A percentile compares a stretch with the other conserved stretches of the same genome.
Evolutionary conservation across 1,284 basidiomycete genomes (phyloP).

Genomic region (Afroboletus lepidellus): DNA sequence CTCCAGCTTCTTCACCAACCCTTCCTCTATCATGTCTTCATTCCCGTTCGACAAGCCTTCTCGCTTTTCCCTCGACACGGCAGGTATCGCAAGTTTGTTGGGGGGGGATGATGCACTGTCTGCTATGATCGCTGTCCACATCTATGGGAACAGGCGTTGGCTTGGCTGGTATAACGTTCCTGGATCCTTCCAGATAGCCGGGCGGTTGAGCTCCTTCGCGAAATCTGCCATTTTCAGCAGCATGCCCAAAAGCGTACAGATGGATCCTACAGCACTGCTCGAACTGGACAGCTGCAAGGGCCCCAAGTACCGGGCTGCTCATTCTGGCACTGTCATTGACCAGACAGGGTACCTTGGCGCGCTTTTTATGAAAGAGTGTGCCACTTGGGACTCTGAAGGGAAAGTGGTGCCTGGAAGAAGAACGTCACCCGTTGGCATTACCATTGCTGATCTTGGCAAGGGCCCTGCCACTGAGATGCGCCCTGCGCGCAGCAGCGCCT

Average conservation of each 20-base stretch:
- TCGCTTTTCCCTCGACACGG: no score
- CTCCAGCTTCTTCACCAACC: no score
- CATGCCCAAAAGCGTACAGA: neutral
- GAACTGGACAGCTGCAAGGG: conserved; percentile 16
- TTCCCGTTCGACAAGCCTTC: no score
- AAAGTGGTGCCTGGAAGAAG: conserved; percentile 8
- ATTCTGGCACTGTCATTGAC: conserved; percentile 24
- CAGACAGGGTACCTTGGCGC: conserved; percentile 18
- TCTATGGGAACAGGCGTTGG: no score
- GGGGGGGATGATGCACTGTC: no score
- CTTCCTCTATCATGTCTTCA: no score
- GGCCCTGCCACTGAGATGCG: conserved; percentile 9
- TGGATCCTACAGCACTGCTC: conserved; percentile 3
- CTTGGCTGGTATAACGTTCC: no score
- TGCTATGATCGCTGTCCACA: no score
- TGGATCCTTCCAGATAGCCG: no score
- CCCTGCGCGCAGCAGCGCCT: conserved; percentile 2
- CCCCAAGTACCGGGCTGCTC: conserved; percentile 21
- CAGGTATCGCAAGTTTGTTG: no score
- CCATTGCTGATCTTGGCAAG: conserved; percentile 20
- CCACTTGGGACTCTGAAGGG: conserved; percentile 7
- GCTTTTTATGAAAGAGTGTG: conserved; percentile 19
- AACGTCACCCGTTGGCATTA: conserved; percentile 16
- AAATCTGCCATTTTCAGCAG: neutral
- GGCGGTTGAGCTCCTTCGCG: no score